Percentiles rank a stretch among this genome's conserved stretches.
phyloP scores from a whole-genome alignment of 1,139 yeast species.

The Blastobotrys persicus region DNA sequence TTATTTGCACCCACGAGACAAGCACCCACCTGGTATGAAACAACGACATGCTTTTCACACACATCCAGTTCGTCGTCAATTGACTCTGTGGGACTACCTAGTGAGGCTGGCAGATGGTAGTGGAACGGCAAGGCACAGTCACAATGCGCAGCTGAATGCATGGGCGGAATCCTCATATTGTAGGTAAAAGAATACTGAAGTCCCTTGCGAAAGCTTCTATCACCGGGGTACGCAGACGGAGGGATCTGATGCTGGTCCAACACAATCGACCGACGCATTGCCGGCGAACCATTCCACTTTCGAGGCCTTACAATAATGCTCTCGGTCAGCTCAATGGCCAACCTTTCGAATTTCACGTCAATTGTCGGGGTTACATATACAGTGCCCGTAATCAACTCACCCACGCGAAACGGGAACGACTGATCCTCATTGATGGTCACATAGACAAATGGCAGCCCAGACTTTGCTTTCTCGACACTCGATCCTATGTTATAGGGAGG shows the following conservation, averaged over 20 bases:
- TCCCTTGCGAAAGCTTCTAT: slow-evolving; percentile 20
- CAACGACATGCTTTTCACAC: slow-evolving; percentile 19
- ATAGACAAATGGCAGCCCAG: neutral
- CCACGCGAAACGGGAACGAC: slow-evolving; percentile 1
- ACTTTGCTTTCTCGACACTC: neutral
- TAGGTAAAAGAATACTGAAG: slow-evolving; percentile 21
- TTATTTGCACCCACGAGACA: slow-evolving; percentile 13
- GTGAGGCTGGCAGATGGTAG: slow-evolving; percentile 17
- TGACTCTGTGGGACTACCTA: slow-evolving; percentile 10
- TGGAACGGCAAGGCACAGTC: slow-evolving; percentile 14
- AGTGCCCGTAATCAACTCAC: slow-evolving; percentile 14
- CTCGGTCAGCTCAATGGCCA: slow-evolving; percentile 6
- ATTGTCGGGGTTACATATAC: slow-evolving; percentile 19
- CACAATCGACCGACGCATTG: slow-evolving; percentile 10
- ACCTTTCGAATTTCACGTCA: slow-evolving; percentile 14
- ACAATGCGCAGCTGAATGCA: slow-evolving; percentile 10
- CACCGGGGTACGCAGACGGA: slow-evolving; percentile 21
- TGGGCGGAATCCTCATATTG: slow-evolving; percentile 23
- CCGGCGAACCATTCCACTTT: slow-evolving; percentile 3
- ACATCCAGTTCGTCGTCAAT: slow-evolving; percentile 11
- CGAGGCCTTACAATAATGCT: neutral
- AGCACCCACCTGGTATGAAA: slow-evolving; percentile 23
- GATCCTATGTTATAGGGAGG: neutral
- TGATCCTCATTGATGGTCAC: neutral
- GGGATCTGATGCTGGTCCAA: slow-evolving; percentile 22